Conservation (phyloP, 495 filamentous ascomycete genomes). For the Neurospora sp. region DNA sequence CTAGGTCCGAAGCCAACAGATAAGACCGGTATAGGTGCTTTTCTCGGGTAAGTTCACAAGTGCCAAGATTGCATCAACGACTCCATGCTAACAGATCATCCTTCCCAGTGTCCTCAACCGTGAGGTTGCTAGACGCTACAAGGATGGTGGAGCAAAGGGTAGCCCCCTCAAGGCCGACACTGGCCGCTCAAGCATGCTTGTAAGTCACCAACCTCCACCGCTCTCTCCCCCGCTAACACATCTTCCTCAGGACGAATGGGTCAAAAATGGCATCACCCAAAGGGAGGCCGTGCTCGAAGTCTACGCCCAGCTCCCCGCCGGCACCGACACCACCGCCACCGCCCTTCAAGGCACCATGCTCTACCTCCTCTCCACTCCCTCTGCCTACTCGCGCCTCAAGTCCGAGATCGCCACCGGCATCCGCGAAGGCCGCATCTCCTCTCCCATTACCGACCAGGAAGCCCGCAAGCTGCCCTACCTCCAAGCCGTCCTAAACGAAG, state of each 20-base stretch:
- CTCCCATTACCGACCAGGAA: slow-evolving; percentile 57
- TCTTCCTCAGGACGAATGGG: background rate
- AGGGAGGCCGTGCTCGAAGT: background rate
- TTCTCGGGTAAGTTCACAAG: background rate
- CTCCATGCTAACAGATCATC: background rate
- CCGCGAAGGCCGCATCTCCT: slow-evolving; percentile 27
- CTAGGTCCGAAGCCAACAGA: background rate
- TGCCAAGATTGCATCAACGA: background rate
- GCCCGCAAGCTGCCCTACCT: slow-evolving; percentile 20
- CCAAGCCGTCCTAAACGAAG: slow-evolving; percentile 23
- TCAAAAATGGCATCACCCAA: background rate
- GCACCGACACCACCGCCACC: slow-evolving; percentile 51
- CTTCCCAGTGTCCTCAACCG: background rate
- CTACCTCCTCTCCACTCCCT: slow-evolving; percentile 36
- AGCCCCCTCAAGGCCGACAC: background rate
- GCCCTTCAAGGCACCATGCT: slow-evolving; percentile 44
- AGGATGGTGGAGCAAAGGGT: background rate
- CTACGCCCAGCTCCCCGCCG: slow-evolving; percentile 35
- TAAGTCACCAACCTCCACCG: background rate
- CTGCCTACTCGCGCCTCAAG: slow-evolving; percentile 42
- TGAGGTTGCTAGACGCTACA: background rate
- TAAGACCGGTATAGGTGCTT: background rate
- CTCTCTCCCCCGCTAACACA: background rate
- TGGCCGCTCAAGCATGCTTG: background rate
- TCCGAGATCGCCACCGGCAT: slow-evolving; percentile 41